A percentile compares a stretch with the other conserved stretches of the same genome.
Evolutionary conservation across 1,284 basidiomycete species (phyloP).

Genomic region (Chalciporus sp.): DNA sequence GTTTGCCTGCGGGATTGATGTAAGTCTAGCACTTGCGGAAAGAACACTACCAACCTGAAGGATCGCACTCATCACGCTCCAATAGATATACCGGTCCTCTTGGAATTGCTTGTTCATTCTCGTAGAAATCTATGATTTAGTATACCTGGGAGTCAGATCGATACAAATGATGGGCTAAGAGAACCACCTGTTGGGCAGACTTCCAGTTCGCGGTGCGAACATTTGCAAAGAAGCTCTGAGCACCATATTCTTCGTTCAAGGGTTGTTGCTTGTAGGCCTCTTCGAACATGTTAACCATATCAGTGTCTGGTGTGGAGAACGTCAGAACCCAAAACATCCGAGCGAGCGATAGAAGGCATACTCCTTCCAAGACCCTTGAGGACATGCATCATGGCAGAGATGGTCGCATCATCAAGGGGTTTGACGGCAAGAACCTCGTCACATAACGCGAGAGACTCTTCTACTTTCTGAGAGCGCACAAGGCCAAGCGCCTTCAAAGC

Average conservation of each 20-base stretch:
- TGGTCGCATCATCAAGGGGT: conserved; percentile 67
- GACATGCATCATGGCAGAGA: conserved; percentile 81
- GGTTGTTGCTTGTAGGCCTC: conserved; percentile 79
- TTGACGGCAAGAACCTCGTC: conserved; percentile 75
- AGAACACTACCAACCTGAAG: conserved; percentile 58
- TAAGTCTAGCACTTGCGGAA: conserved; percentile 16
- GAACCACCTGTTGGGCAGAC: conserved; percentile 69
- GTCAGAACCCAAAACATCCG: conserved; percentile 1
- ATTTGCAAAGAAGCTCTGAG: conserved; percentile 83
- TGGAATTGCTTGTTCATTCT: conserved; percentile 79
- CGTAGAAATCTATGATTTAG: conserved; percentile 57
- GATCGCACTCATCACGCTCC: conserved; percentile 78
- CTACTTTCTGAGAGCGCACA: conserved; percentile 77
- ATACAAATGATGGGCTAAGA: not conserved
- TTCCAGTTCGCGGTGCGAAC: conserved; percentile 79
- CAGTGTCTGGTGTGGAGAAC: conserved; percentile 53
- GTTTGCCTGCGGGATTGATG: conserved; percentile 51
- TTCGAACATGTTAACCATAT: conserved; percentile 79
- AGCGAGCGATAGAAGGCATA: conserved; percentile 39
- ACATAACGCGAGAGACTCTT: conserved; percentile 77
- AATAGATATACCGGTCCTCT: conserved; percentile 80
- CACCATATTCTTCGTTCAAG: conserved; percentile 76
- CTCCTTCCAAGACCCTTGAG: conserved; percentile 75
- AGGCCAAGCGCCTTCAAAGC: conserved; percentile 84
- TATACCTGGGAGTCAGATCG: conserved; percentile 5